These are phyloP conservation scores for Lentinula aciculospora DNA, from an alignment of 768 basidiomycete species.

Conservation along the genomic window DNA sequence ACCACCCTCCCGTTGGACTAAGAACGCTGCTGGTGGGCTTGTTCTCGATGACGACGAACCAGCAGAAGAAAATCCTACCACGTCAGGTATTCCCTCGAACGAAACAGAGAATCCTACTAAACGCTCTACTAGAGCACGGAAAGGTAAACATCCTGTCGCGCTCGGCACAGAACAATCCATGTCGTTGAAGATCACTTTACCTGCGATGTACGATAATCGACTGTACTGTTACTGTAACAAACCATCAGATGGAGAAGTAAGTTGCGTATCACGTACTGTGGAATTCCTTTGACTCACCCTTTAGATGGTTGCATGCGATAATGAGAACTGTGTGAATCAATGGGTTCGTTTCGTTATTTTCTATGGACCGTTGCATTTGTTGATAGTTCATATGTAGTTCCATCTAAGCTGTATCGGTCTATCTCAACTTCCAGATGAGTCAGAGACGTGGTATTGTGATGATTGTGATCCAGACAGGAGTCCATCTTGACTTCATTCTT, in stretches of 20 bases:
- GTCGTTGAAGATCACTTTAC: slow-evolving; percentile 31
- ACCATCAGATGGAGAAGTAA: slow-evolving; percentile 74
- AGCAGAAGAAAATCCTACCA: slow-evolving; percentile 9
- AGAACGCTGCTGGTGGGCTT: neutral
- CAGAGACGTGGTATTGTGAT: slow-evolving; percentile 5
- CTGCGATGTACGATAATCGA: slow-evolving; percentile 31
- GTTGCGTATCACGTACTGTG: slow-evolving; percentile 14
- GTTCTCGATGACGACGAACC: slow-evolving; percentile 25
- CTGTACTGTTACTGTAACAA: slow-evolving; percentile 82
- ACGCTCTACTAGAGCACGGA: slow-evolving; percentile 10
- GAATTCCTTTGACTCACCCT: neutral
- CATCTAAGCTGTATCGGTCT: slow-evolving; percentile 1
- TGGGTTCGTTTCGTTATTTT: neutral
- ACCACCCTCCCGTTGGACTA: slow-evolving; percentile 27
- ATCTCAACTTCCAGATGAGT: neutral
- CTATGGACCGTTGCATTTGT: neutral
- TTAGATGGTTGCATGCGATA: slow-evolving; percentile 8
- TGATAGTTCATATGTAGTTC: neutral
- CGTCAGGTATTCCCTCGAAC: slow-evolving; percentile 2
- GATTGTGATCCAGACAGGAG: neutral
- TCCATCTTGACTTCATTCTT: no score
- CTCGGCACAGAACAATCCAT: slow-evolving; percentile 15
- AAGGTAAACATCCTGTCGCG: slow-evolving; percentile 13
- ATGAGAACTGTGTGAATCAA: slow-evolving; percentile 2
- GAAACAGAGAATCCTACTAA: slow-evolving; percentile 5